Conservation (phyloP, 2,329 filamentous ascomycete species). For the Fonsecaea multimorphosa region DNA sequence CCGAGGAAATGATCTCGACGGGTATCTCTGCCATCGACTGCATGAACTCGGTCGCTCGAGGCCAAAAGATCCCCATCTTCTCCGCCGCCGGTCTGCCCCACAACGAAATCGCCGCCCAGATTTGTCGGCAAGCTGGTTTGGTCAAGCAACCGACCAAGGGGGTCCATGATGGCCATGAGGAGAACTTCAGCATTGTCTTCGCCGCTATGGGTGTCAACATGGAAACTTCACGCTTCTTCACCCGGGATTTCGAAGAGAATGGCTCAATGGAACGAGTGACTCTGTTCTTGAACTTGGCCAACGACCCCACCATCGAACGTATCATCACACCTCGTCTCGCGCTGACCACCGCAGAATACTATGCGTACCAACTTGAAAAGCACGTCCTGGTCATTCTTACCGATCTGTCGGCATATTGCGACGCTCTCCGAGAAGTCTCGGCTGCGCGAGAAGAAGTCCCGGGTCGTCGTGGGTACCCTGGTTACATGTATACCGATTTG, state of each 20-base stretch:
- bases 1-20: constrained; percentile 99
- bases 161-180: constrained; percentile 93
- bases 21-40: constrained; percentile 99
- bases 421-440: constrained; percentile 97
- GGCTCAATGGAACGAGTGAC: constrained; percentile 97
- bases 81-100: constrained; percentile 97
- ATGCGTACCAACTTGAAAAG: constrained; percentile 99
- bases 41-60: constrained; percentile 97
- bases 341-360: constrained; percentile 98
- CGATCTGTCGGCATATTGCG: constrained; percentile 96
- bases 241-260: constrained; percentile 97
- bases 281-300: constrained; percentile 97
- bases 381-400: constrained; percentile 99
- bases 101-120: constrained; percentile 99
- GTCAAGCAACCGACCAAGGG: constrained; percentile 94
- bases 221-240: constrained; percentile 98
- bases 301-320: constrained; percentile 98
- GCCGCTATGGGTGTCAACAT: constrained; percentile 99
- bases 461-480: constrained; percentile 97
- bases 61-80: constrained; percentile 99
- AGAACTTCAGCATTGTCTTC: constrained; percentile 99
- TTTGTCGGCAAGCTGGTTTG: constrained; percentile 94
- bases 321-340: constrained; percentile 99
- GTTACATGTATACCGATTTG: constrained; percentile 99
- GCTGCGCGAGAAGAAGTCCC: constrained; percentile 98